These are phyloP conservation scores for Candida schatavii DNA, from an alignment of 805 yeast species.

Conservation along the genomic window DNA sequence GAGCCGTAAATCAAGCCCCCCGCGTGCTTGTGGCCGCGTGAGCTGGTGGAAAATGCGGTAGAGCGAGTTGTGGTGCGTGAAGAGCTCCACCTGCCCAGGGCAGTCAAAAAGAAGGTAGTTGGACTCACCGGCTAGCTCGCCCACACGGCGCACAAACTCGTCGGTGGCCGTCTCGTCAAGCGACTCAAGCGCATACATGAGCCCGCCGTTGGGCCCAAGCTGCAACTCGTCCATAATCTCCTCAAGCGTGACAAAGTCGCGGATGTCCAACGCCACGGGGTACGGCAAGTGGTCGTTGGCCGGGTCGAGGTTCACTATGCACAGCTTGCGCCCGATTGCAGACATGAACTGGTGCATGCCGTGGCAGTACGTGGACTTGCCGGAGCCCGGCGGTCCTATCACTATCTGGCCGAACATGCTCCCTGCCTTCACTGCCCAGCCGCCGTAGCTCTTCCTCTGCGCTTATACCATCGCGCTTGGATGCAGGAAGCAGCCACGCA, in stretches of 20 bases:
- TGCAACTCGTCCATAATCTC: slow-evolving; percentile 71
- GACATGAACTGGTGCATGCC: slow-evolving; percentile 91
- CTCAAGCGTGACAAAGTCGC: slow-evolving; percentile 73
- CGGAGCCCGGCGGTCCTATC: slow-evolving; percentile 98
- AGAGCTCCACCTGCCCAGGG: slow-evolving; percentile 95
- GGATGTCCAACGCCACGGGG: slow-evolving; percentile 72
- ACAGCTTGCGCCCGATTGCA: slow-evolving; percentile 87
- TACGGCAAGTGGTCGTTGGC: slow-evolving; percentile 75
- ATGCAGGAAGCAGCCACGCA: too few relatives aligned
- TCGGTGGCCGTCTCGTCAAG: slow-evolving; percentile 45
- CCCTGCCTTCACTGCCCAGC: too few relatives aligned
- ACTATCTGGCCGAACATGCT: slow-evolving; percentile 85
- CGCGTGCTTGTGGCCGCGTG: slow-evolving; percentile 27
- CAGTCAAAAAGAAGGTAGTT: slow-evolving; percentile 81
- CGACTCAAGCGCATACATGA: slow-evolving; percentile 76
- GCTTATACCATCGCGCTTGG: too few relatives aligned
- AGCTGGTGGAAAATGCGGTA: slow-evolving; percentile 62
- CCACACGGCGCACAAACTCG: slow-evolving; percentile 54
- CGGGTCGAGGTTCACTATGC: slow-evolving; percentile 89
- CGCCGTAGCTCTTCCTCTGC: too few relatives aligned
- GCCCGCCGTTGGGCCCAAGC: slow-evolving; percentile 88
- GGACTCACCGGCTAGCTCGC: slow-evolving; percentile 48
- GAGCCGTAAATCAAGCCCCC: slow-evolving; percentile 69
- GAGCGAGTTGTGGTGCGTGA: slow-evolving; percentile 83
- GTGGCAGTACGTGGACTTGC: slow-evolving; percentile 91